phyloP scores from a whole-genome alignment of 2,329 filamentous ascomycete genomes.

The Botrytis byssoidea region DNA sequence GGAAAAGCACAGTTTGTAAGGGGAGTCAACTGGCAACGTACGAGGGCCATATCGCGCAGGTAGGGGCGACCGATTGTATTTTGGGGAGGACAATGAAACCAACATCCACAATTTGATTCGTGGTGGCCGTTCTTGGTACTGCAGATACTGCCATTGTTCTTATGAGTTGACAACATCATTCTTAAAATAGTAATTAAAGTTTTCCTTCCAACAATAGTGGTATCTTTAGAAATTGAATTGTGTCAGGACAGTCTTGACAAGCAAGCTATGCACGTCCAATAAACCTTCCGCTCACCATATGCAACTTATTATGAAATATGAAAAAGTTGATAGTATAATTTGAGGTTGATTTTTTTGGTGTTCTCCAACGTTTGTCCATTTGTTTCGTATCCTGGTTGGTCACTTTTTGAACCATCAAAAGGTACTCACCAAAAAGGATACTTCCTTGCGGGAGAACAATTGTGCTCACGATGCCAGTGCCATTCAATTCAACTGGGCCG shows the following conservation, averaged over 20 bases:
- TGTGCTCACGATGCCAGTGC: not conserved
- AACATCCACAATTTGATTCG: not conserved
- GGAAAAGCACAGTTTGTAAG: constrained; percentile 89
- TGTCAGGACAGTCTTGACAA: rapidly evolving
- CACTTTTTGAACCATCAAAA: not conserved
- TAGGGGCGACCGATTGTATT: not conserved
- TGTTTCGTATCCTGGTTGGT: not conserved
- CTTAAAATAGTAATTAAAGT: not conserved
- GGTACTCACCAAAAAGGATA: not conserved
- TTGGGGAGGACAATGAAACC: not conserved
- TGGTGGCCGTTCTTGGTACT: not conserved
- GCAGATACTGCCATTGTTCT: not conserved
- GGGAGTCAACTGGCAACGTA: constrained; percentile 64
- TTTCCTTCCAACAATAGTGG: not conserved
- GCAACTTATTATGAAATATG: not conserved
- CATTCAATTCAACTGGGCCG: not conserved
- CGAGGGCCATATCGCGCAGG: constrained; percentile 23
- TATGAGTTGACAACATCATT: not conserved
- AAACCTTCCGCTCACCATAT: not conserved
- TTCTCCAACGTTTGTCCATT: no score
- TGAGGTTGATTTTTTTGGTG: not conserved
- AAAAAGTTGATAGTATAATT: not conserved
- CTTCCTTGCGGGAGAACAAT: not conserved
- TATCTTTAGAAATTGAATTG: not conserved
- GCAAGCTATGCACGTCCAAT: not conserved